Percentiles rank a stretch among this genome's conserved stretches.
These are phyloP conservation scores for Ottelia alismoides DNA, from an alignment of 106 monocot genomes.

Conservation along the genomic window DNA sequence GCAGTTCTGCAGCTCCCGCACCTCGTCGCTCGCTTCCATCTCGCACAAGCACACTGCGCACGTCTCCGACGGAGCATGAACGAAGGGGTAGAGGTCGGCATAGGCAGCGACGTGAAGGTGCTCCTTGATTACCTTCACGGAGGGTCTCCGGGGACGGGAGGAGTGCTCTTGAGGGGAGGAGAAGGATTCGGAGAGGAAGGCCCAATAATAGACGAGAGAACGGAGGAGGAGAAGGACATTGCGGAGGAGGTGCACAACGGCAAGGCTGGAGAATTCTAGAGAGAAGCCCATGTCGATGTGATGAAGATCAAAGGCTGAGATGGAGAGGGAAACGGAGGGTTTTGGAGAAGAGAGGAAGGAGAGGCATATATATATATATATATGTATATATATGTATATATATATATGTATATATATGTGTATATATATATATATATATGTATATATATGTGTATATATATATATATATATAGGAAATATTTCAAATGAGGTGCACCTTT, in stretches of 20 bases:
- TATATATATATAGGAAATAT: no score
- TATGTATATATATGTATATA: no score
- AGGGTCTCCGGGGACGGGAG: no score
- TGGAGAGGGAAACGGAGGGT: no score
- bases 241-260: background rate
- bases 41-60: conserved; percentile 47
- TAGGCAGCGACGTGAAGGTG: conserved; percentile 22
- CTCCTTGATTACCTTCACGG: conserved; percentile 16
- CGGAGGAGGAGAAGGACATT: background rate
- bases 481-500: no score
- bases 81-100: conserved; percentile 5
- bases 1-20: conserved; percentile 45
- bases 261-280: conserved; percentile 14
- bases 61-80: conserved; percentile 5
- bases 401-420: no score
- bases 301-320: no score
- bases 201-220: background rate
- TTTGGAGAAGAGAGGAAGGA: no score
- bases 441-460: no score
- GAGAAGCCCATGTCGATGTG: conserved; percentile 7
- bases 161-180: background rate
- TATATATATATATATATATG: no score
- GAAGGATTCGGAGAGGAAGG: background rate
- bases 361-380: no score
- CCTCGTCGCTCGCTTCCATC: conserved; percentile 17